Conservation (phyloP, 495 filamentous ascomycete genomes). For the Cercophora sp. region DNA sequence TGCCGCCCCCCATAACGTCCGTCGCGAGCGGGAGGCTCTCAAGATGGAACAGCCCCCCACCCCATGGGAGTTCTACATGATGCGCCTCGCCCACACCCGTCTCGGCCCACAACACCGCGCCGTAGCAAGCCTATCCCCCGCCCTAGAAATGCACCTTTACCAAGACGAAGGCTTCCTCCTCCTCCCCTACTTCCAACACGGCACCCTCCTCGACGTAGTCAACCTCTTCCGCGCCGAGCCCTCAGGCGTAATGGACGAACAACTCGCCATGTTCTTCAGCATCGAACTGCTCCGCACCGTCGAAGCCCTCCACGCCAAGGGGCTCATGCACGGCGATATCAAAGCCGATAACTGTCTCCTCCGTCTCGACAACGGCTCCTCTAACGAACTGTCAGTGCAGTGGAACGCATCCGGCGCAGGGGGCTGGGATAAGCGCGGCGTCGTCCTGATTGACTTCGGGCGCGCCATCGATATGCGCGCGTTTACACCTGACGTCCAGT, state of each 20-base stretch:
- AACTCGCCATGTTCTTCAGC: slow-evolving; percentile 88
- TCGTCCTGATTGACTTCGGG: slow-evolving; percentile 91
- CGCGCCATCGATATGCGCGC: slow-evolving; percentile 88
- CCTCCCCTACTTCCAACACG: slow-evolving; percentile 82
- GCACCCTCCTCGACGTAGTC: slow-evolving; percentile 87
- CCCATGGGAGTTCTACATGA: slow-evolving; percentile 96
- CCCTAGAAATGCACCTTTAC: slow-evolving; percentile 85
- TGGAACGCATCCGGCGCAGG: slow-evolving; percentile 68
- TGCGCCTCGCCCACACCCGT: slow-evolving; percentile 72
- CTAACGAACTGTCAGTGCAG: slow-evolving; percentile 38
- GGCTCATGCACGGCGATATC: slow-evolving; percentile 86
- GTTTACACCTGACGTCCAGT: slow-evolving; percentile 73
- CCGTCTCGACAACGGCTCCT: slow-evolving; percentile 55
- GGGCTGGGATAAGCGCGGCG: slow-evolving; percentile 77
- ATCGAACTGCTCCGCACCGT: slow-evolving; percentile 88
- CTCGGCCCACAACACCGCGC: slow-evolving; percentile 64
- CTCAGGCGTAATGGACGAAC: slow-evolving; percentile 75
- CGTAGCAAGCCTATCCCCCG: slow-evolving; percentile 68
- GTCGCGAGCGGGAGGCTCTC: slow-evolving; percentile 69
- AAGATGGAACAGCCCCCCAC: slow-evolving; percentile 86
- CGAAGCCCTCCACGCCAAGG: slow-evolving; percentile 75
- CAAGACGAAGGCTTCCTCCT: slow-evolving; percentile 78
- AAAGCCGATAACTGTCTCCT: slow-evolving; percentile 94
- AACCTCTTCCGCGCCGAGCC: slow-evolving; percentile 75
- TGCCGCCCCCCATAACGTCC: slow-evolving; percentile 38